Evolutionary conservation across 306 rosid species (phyloP).

Genomic region (Quercus ilex): DNA sequence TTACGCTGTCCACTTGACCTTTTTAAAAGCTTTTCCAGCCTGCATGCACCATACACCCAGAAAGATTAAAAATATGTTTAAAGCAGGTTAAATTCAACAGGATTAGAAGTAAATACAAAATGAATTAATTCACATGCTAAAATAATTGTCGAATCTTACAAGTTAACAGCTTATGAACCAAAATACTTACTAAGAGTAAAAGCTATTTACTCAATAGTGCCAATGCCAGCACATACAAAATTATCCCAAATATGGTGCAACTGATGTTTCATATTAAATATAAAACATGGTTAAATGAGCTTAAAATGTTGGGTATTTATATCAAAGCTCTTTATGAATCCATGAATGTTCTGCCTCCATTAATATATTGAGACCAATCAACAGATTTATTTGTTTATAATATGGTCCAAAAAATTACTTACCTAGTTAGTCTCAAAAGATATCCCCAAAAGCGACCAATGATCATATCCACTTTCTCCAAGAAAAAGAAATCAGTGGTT

Average conservation of each 20-base stretch:
- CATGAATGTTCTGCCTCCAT: not conserved
- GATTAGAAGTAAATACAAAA: not conserved
- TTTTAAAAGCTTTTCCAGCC: slow-evolving; percentile 65
- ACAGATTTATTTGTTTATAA: not conserved
- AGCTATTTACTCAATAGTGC: not conserved
- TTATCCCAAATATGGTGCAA: not conserved
- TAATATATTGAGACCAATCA: not conserved
- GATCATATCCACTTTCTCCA: slow-evolving; percentile 94
- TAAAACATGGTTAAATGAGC: not conserved
- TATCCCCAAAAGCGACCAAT: slow-evolving; percentile 76
- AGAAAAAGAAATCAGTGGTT: slow-evolving; percentile 75
- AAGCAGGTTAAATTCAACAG: slow-evolving; percentile 1
- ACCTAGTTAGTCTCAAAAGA: slow-evolving; percentile 61
- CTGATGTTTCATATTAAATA: not conserved
- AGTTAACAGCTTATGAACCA: not conserved
- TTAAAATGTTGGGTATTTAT: not conserved
- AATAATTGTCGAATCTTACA: not conserved
- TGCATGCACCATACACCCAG: slow-evolving; percentile 34
- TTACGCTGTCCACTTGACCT: slow-evolving; percentile 36
- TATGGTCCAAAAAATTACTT: slow-evolving; percentile 20
- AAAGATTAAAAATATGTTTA: not conserved
- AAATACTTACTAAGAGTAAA: not conserved
- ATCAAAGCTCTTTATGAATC: not conserved
- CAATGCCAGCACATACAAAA: not conserved
- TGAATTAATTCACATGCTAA: not conserved